Base-by-base conservation (phyloP, 2,329 filamentous ascomycete species). In the Verticillium alfalfae region DNA sequence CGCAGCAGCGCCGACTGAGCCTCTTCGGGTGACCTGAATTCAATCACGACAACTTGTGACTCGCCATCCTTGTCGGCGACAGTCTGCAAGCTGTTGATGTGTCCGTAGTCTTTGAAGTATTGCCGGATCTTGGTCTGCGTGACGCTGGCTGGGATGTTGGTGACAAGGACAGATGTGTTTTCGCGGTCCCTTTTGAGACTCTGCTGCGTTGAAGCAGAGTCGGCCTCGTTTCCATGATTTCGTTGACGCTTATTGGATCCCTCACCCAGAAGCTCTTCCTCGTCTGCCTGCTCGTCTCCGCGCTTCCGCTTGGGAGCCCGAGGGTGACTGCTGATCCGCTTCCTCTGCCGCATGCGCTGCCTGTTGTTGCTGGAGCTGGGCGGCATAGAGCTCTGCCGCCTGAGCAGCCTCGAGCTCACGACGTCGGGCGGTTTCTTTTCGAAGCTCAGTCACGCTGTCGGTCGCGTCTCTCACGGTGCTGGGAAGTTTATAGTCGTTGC, bases 31-130 rank as follows among this genome's bases (percentile, higher is more conserved):
- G 87, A 84, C 63, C 89, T 87, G 68, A 98, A 97, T 73, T 99
- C 95, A 58, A 99, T 87, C 56, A 95, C 79, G 2, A 92, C 92
- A 4, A 88, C 88, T 15, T 87, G 78, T 2, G 87, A 85, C 56
- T 83, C 76, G n/a, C 79, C 79, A 56, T 87, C 81, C 2, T 82
- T 75, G 54, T 92, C 88, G 38, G 79, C 79, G 37, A 90, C 79
- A 59, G 94, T 79, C 55, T 86, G 89, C 37, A 97, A 79, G 65
- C 88, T 88, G 68, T 92, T 91, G 70, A 97, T 90, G 49, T 87
- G 88, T 13, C 95, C 95, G 68, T 93, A 96, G 65, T 93, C 92
- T 70, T 89, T 89, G 78, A 99, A 98, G 73, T 96, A 98, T 72
- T 96, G 91, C 61, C 90, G 87, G 15, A 98, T 77, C 68, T 89